These are phyloP conservation scores for Rhododendron ovatum DNA, from an alignment of 148 eudicot genomes.

Conservation along the genomic window DNA sequence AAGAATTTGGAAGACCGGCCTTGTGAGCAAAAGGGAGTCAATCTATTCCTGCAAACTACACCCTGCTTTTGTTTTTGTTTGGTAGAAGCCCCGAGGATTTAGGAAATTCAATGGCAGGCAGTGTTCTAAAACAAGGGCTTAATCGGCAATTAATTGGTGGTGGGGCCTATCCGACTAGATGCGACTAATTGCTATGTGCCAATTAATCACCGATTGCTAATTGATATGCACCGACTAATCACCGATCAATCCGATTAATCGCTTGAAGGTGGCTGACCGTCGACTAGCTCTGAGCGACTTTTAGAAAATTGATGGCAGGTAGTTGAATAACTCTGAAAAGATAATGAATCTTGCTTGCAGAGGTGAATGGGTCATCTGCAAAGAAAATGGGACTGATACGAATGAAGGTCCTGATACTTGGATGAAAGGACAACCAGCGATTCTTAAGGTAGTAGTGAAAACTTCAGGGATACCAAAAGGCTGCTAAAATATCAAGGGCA, in stretches of 20 bases:
- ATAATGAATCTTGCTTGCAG: neutral
- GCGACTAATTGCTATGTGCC: no score
- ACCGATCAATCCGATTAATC: no score
- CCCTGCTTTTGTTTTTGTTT: neutral
- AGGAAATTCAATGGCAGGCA: neutral
- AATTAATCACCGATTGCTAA: no score
- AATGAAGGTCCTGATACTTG: neutral
- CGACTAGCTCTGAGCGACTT: no score
- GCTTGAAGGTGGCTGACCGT: no score
- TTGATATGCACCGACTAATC: no score
- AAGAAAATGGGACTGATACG: neutral
- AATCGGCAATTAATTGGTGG: no score
- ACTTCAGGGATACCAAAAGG: neutral
- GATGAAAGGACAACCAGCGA: neutral
- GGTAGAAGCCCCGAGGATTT: neutral
- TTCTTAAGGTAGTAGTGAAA: neutral
- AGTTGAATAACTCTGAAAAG: neutral
- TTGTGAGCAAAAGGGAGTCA: neutral
- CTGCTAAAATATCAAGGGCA: neutral
- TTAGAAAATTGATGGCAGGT: no score
- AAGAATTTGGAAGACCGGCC: neutral
- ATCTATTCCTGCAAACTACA: neutral
- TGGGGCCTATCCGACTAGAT: no score
- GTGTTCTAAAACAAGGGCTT: no score
- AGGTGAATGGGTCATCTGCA: neutral